phyloP scores from a whole-genome alignment of 106 monocot genomes.

The Dioscorea alata region DNA sequence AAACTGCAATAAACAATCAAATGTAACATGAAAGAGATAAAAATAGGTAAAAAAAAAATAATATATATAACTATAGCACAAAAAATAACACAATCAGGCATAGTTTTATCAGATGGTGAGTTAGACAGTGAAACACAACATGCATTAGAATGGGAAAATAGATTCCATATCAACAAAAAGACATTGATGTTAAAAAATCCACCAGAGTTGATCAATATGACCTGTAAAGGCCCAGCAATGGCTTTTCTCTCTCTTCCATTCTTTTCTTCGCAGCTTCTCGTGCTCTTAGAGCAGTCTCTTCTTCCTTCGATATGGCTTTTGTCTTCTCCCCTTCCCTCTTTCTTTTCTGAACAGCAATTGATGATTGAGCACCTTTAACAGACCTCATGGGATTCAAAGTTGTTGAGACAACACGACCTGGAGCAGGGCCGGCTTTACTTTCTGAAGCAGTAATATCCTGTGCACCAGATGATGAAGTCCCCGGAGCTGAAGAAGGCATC shows the following conservation, averaged over 20 bases:
- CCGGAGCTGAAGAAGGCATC: not conserved
- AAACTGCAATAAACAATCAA: too few relatives aligned
- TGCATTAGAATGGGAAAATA: too few relatives aligned
- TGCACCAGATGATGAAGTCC: constrained; percentile 4
- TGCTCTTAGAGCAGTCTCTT: constrained; percentile 57
- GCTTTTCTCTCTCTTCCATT: constrained; percentile 70
- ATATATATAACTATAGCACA: too few relatives aligned
- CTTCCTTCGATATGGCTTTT: constrained; percentile 54
- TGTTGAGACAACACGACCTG: constrained; percentile 47
- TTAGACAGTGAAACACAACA: too few relatives aligned
- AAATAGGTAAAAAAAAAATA: too few relatives aligned
- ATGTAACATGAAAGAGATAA: too few relatives aligned
- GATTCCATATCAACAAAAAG: too few relatives aligned
- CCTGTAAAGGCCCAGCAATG: constrained; percentile 55
- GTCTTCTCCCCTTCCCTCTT: constrained; percentile 49
- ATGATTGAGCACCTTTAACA: constrained; percentile 66
- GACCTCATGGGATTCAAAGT: constrained; percentile 41
- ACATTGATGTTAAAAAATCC: too few relatives aligned
- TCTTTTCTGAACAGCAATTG: constrained; percentile 67
- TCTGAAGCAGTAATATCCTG: constrained; percentile 14
- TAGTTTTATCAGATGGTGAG: too few relatives aligned
- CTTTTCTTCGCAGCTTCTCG: constrained; percentile 75
- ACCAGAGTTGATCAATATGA: constrained; percentile 20
- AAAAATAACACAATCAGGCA: too few relatives aligned
- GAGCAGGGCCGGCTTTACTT: constrained; percentile 43